A percentile compares a stretch with the other conserved stretches of the same genome.
These are phyloP conservation scores for Kodamaea alishanica DNA, from an alignment of 1,139 yeast species.

Conservation along the genomic window DNA sequence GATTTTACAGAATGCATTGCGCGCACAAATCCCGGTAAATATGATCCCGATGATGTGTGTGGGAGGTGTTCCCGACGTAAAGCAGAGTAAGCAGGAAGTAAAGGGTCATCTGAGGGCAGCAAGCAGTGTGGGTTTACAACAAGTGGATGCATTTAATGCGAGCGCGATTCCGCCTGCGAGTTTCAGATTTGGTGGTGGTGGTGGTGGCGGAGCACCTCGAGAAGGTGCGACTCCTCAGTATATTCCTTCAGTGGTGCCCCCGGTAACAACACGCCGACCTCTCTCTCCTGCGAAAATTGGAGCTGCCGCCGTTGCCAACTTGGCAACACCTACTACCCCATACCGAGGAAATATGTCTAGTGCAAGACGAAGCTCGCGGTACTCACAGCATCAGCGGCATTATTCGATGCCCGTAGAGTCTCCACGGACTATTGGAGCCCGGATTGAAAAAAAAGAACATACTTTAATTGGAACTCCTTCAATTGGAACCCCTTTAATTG, in stretches of 20 bases:
- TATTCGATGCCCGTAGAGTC: conserved; percentile 41
- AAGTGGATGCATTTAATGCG: conserved; percentile 20
- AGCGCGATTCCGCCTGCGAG: conserved; percentile 35
- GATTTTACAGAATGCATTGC: conserved; percentile 58
- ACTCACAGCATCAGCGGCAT: conserved; percentile 38
- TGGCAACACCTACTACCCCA: conserved; percentile 35
- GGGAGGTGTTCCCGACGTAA: conserved; percentile 13
- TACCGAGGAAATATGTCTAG: conserved; percentile 18
- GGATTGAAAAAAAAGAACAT: conserved; percentile 4
- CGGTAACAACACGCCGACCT: conserved; percentile 34
- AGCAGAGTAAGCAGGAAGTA: conserved; percentile 1
- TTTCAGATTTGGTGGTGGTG: conserved; percentile 46
- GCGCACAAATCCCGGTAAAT: conserved; percentile 62
- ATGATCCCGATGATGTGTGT: conserved; percentile 65
- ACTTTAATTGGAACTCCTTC: conserved; percentile 2
- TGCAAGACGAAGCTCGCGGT: conserved; percentile 17
- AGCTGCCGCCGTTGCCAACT: conserved; percentile 64
- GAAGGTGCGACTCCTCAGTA: conserved; percentile 14
- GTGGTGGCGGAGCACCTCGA: conserved; percentile 17
- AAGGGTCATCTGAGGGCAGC: conserved; percentile 3
- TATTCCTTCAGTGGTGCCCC: conserved; percentile 13
- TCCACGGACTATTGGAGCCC: conserved; percentile 4
- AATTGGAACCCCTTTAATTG: conserved; percentile 1
- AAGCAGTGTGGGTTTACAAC: conserved; percentile 13
- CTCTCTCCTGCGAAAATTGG: conserved; percentile 71